Evolutionary conservation across 1,139 yeast genomes (phyloP), one percentile per base, ranked within the genome.

Genomic region (Ogataea hybrid): DNA sequence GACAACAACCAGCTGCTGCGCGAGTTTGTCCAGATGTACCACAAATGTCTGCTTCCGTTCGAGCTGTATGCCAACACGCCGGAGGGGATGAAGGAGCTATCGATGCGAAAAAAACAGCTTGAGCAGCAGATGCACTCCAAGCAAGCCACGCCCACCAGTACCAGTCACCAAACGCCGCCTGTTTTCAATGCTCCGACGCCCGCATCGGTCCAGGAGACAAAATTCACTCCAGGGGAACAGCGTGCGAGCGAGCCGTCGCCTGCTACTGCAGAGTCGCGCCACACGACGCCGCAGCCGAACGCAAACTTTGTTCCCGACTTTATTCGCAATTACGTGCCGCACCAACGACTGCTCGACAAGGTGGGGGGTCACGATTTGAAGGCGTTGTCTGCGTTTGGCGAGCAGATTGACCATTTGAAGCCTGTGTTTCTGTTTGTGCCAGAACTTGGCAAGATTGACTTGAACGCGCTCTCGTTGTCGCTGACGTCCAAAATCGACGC

Each of bases 391-490:
- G 77, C 76, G 15, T 65, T 85, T 25, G 96, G 95, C 2, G 81
- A 81, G 43, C 95, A 89, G 56, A 74, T 87, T 35, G 96, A 89
- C 52, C 76, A 80, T 15, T 71, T 87, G 41, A 83, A 84, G 49
- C 96, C 97, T 0, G 90, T 85, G 2, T 90, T 84, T 54, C 72
- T 94, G 32, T 83, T 85, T 64, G 89, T 95, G 7, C 95, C 95
- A 1, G 98, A 92, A 59, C 68, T 89, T 39, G 97, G 97, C 1
- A 70, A 83, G 1, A 74, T 90, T 17, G 89, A 86, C 58, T 62
- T 92, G 22, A 92, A 84, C 50, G 92, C 96, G 0, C 64, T 92
- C 42, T 77, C 84, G 1, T 81, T 88, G 84, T 75, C 89, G 3
- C 65, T 92, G 48, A 78, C 79, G 37, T 82, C 88, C 22, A 67